Conservation (phyloP, 1,139 yeast genomes). For the Kodamaea alishanica region DNA sequence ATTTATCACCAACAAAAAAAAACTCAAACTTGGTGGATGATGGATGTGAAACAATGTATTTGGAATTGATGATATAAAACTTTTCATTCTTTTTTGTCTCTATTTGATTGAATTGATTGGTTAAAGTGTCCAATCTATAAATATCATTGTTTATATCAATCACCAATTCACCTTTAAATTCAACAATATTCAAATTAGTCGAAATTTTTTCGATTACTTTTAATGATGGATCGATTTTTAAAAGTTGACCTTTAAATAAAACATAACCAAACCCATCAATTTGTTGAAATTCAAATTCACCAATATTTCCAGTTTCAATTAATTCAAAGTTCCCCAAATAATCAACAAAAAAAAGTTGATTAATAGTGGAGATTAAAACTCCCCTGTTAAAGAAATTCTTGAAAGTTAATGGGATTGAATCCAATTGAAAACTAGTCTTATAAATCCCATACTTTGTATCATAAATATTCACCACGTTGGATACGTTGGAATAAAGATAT, state of each 20-base stretch:
- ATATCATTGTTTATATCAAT: constrained; percentile 18
- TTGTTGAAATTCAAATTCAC: constrained; percentile 7
- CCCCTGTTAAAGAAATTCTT: constrained; percentile 18
- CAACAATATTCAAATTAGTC: constrained; percentile 8
- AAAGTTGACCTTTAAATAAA: constrained; percentile 9
- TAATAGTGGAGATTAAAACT: constrained; percentile 19
- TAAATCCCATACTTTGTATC: constrained; percentile 20
- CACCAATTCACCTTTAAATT: constrained; percentile 21
- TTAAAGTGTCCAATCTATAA: constrained; percentile 11
- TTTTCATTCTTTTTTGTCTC: neutral
- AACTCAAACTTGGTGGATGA: constrained; percentile 6
- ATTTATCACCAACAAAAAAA: constrained; percentile 7
- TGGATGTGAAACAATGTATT: constrained; percentile 6
- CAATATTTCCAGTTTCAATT: neutral
- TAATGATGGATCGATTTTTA: constrained; percentile 10
- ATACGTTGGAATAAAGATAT: constrained; percentile 14
- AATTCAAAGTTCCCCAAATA: constrained; percentile 3
- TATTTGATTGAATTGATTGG: constrained; percentile 2
- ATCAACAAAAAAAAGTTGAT: constrained; percentile 10
- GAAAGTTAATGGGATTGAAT: constrained; percentile 13
- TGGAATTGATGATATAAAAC: constrained; percentile 8
- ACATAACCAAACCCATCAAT: constrained; percentile 16
- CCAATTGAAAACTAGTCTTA: constrained; percentile 12
- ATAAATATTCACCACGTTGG: constrained; percentile 15
- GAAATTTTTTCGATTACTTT: constrained; percentile 4